phyloP scores from a whole-genome alignment of 768 basidiomycete species.

The Mycena filopes region DNA sequence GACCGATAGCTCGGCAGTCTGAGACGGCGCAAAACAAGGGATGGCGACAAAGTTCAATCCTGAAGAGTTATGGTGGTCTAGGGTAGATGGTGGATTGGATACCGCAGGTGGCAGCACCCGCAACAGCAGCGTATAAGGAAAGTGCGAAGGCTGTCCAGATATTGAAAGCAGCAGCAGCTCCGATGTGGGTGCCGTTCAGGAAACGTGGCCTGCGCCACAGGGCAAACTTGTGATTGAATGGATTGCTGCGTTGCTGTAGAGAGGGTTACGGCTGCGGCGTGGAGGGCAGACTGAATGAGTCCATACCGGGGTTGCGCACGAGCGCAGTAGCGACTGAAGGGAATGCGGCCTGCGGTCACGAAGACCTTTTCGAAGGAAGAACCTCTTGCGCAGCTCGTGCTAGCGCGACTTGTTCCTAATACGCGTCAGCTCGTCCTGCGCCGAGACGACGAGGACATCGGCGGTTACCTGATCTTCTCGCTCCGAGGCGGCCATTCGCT shows the following conservation, averaged over 20 bases:
- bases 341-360: neutral
- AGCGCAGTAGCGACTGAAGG: neutral
- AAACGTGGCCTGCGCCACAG: conserved; percentile 11
- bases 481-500: conserved; percentile 25
- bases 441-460: neutral
- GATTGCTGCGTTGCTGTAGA: conserved; percentile 24
- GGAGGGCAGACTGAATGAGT: no score
- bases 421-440: neutral
- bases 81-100: conserved; percentile 2
- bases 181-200: neutral
- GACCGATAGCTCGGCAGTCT: neutral
- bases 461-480: conserved; percentile 19
- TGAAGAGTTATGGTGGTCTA: neutral
- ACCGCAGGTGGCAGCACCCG: neutral
- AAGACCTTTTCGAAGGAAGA: conserved; percentile 24
- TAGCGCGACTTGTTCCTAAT: conserved; percentile 27
- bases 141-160: conserved; percentile 12
- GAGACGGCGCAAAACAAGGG: neutral
- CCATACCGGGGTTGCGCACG: conserved; percentile 3
- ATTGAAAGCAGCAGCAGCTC: neutral
- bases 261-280: conserved; percentile 6
- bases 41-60: neutral
- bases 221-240: neutral
- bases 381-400: conserved; percentile 31
- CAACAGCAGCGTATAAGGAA: neutral